Evolutionary conservation across 139 green algal genomes (phyloP).

Genomic region (Tetradesmus obliquus): DNA sequence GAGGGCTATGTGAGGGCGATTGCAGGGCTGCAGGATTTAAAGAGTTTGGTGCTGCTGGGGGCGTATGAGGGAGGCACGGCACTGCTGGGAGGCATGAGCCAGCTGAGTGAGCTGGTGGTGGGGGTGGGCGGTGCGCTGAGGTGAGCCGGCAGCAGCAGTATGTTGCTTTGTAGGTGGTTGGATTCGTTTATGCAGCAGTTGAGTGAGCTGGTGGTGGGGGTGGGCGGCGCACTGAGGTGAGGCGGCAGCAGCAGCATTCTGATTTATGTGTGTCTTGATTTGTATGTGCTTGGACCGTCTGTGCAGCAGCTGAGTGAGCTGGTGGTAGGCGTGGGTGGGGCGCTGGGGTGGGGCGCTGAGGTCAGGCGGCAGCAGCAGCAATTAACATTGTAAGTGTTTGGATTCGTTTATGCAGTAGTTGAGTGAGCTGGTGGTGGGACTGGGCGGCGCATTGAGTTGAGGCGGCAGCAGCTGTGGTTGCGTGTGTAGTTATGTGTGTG

Average conservation of each 20-base stretch:
- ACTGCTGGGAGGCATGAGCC: not conserved
- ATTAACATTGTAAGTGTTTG: not conserved
- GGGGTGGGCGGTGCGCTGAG: not conserved
- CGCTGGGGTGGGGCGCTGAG: not conserved
- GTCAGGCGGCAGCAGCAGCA: not conserved
- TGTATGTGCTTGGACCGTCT: not conserved
- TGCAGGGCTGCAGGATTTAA: not conserved
- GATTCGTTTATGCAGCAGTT: not conserved
- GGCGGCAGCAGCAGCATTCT: not conserved
- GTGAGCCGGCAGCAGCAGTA: not conserved
- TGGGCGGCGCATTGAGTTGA: not conserved
- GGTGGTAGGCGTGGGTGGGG: not conserved
- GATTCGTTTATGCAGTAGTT: not conserved
- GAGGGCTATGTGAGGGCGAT: not conserved
- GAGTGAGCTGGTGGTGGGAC: not conserved
- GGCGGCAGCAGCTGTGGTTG: too few species aligned
- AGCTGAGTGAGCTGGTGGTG: not conserved
- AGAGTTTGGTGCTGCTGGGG: not conserved
- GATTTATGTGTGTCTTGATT: too few species aligned
- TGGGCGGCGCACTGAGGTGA: conserved; percentile 2
- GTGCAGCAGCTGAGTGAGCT: not conserved
- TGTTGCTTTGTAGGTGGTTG: not conserved
- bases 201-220: not conserved
- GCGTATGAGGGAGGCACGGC: not conserved
- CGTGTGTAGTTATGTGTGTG: too few species aligned